Conservation (phyloP, 176 grass and related monocot genomes). For the Aegilops longissima region DNA sequence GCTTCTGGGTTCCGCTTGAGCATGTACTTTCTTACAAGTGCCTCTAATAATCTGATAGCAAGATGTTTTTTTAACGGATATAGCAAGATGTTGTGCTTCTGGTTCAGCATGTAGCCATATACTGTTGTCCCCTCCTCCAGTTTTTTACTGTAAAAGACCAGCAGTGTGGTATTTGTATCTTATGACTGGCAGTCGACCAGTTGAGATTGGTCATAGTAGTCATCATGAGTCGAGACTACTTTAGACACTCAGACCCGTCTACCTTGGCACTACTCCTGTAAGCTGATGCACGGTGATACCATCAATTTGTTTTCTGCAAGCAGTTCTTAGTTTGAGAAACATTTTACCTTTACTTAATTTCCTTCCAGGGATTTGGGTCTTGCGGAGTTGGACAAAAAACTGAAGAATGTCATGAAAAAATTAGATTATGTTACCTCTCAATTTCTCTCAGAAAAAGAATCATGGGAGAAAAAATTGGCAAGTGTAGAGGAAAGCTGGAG, state of each 20-base stretch:
- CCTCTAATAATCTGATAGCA: slow-evolving; percentile 10
- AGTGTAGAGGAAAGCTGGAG: slow-evolving; percentile 90
- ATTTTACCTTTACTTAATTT: slow-evolving; percentile 22
- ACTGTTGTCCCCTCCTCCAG: background rate
- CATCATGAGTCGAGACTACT: background rate
- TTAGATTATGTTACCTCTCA: slow-evolving; percentile 68
- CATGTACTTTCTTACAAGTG: background rate
- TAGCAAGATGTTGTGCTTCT: background rate
- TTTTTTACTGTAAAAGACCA: background rate
- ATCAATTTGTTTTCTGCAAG: slow-evolving; percentile 12
- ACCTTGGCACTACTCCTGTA: background rate
- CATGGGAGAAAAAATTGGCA: slow-evolving; percentile 73
- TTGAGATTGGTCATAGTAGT: background rate
- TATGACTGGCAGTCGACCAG: background rate
- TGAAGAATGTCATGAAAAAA: slow-evolving; percentile 65
- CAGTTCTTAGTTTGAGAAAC: background rate
- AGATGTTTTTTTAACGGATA: background rate
- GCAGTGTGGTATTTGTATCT: slow-evolving; percentile 14
- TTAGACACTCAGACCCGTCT: background rate
- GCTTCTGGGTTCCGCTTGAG: background rate
- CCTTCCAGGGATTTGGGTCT: slow-evolving; percentile 75
- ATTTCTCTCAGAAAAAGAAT: slow-evolving; percentile 81
- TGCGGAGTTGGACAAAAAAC: slow-evolving; percentile 61
- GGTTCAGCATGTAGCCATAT: background rate
- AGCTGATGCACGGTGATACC: background rate